Base-by-base conservation (phyloP, 148 eudicot species). In the Amaranthus cruentus region DNA sequence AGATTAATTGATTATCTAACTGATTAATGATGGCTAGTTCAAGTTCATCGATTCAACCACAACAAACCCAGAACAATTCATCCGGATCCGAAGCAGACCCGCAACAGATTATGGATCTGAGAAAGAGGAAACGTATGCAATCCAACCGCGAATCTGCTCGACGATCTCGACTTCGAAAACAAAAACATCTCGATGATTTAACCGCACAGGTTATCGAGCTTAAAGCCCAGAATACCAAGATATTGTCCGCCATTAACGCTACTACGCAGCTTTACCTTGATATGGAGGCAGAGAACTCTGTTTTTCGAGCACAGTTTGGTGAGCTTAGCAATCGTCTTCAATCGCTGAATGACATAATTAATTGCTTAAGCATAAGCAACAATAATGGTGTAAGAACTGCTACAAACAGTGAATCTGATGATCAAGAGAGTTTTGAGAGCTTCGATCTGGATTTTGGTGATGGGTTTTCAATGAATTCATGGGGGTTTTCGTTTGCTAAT, bases 131-230 rank as follows among this genome's bases (percentile, higher is more conserved):
- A 52, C 73, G 97, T 47, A 87, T 89, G 97, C 59, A 79, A 15
- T 91, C 93, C 42, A 91, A 91, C 55, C 77, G 97, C 0, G 93
- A 89, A 70, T 89, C 97, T 0, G 97, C 97, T 2, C 53, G 87
- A 62, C 49, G 97, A 57, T 91, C 97, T 0, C 47, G 97, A 54
- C 70, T 83, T 69, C 76, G 82, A 60, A 91, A 87, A 76, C 91
- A 87, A 84, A 76, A 84, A 72, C 93, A 83, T 21, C 47, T 87
- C 74, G 85, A 86, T 67, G 88, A 87, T 70, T 78, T 89, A 72
- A 66, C 69, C 68, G 80, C 70, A 2, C 81, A 83, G 66, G 62
- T 64, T 57, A 56, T 50, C 57, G 78, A 78, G 55, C 82, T 91
- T 53, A 85, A 68, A 79, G 67, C 46, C 1, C 84, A 86, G 69